These are phyloP conservation scores for Canavalia gladiata DNA, from an alignment of 306 rosid species.

Conservation along the genomic window DNA sequence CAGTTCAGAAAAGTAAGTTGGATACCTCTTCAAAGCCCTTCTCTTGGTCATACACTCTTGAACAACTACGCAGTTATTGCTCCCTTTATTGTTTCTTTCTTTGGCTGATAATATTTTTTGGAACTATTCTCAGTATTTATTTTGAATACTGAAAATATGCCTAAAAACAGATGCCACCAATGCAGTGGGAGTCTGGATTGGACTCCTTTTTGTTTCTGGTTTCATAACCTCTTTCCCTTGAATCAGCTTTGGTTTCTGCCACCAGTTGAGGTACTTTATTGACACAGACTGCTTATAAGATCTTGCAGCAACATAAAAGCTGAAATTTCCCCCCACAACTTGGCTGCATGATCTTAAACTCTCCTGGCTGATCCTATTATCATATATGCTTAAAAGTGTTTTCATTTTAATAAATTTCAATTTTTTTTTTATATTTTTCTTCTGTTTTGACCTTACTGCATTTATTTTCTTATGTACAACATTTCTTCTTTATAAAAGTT, in stretches of 20 bases:
- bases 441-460: no score
- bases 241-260: background rate
- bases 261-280: constrained; percentile 36
- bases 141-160: no score
- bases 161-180: background rate
- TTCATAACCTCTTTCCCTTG: constrained; percentile 6
- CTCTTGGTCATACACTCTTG: constrained; percentile 16
- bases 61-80: background rate
- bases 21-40: background rate
- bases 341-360: constrained; percentile 2
- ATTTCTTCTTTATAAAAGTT: no score
- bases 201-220: background rate
- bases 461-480: no score
- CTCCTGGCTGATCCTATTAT: constrained; percentile 53
- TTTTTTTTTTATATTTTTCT: no score
- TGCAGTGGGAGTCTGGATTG: background rate
- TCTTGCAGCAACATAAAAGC: constrained; percentile 48
- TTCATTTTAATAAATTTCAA: no score
- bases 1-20: no score
- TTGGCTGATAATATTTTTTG: constrained; percentile 5
- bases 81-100: background rate
- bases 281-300: constrained; percentile 42
- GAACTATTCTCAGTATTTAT: background rate
- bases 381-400: no score
- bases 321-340: constrained; percentile 2